Conservation (phyloP, 2,329 filamentous ascomycete species). For the Aschersonia sp. region DNA sequence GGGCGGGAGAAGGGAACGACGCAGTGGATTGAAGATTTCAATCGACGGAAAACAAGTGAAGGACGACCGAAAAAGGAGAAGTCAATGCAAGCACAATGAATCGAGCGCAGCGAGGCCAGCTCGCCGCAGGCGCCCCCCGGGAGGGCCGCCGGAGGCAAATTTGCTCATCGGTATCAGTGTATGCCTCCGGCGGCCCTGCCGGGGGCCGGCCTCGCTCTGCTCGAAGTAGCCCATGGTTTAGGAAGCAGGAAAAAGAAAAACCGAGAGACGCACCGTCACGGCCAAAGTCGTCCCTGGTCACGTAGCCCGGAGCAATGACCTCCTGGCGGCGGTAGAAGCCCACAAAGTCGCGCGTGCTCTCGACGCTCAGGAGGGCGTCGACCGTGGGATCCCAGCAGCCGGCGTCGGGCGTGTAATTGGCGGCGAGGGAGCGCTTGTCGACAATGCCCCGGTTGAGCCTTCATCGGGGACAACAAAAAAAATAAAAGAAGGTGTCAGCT, state of each 20-base stretch:
- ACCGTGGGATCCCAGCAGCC: neutral
- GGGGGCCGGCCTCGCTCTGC: too few species aligned
- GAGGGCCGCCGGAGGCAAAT: too few species aligned
- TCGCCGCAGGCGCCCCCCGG: too few species aligned
- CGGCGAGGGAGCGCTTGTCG: constrained; percentile 15
- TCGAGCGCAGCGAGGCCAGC: too few species aligned
- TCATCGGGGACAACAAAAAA: neutral
- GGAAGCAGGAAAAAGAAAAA: too few species aligned
- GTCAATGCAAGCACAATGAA: constrained; percentile 4
- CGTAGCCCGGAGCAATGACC: constrained; percentile 32
- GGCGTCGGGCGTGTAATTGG: neutral
- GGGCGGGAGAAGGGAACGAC: neutral
- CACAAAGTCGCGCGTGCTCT: neutral
- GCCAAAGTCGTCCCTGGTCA: constrained; percentile 42
- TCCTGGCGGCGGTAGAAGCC: constrained; percentile 27
- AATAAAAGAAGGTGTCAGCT: neutral
- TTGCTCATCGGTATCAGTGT: too few species aligned
- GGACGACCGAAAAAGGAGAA: neutral
- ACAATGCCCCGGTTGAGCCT: constrained; percentile 27
- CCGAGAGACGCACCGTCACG: constrained; percentile 15
- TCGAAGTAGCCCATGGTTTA: too few species aligned
- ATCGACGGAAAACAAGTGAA: too few species aligned
- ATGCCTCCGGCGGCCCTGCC: too few species aligned
- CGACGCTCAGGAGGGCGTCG: neutral
- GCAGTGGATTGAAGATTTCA: too few species aligned